Percentiles rank a stretch among this genome's conserved stretches.
phyloP scores from a whole-genome alignment of 768 basidiomycete species.

The Mycena leptocephala region DNA sequence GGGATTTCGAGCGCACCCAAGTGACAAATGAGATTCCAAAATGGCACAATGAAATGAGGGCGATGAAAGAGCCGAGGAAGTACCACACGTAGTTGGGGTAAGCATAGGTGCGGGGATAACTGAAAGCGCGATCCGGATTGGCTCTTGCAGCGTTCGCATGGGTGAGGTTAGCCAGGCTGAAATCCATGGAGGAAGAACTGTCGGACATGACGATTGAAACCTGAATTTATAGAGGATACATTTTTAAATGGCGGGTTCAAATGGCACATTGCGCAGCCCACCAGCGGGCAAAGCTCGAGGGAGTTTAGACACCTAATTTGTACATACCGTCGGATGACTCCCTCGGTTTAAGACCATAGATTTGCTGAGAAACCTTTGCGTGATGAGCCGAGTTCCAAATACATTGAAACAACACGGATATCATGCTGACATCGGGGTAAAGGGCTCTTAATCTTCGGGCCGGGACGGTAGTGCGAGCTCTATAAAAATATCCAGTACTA shows the following conservation, averaged over 20 bases:
- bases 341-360: neutral
- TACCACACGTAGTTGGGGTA: constrained; percentile 54
- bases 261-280: neutral
- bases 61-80: constrained; percentile 60
- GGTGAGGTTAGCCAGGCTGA: neutral
- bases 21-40: constrained; percentile 42
- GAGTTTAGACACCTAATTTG: constrained; percentile 28
- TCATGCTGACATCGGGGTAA: constrained; percentile 7
- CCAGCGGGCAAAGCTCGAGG: constrained; percentile 30
- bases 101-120: constrained; percentile 15
- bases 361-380: neutral
- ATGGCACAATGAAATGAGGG: constrained; percentile 55
- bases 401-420: neutral
- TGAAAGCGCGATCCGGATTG: constrained; percentile 17
- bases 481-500: neutral
- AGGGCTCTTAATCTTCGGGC: constrained; percentile 33
- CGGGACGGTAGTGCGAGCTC: neutral
- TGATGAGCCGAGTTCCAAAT: neutral
- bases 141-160: neutral
- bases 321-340: constrained; percentile 9
- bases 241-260: neutral
- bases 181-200: constrained; percentile 22
- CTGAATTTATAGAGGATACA: constrained; percentile 20
- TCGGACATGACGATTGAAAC: neutral
- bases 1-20: constrained; percentile 36